A percentile compares a stretch with the other conserved stretches of the same genome.
phyloP scores from a whole-genome alignment of 1,284 basidiomycete species.

The Rhodotorula sp. region DNA sequence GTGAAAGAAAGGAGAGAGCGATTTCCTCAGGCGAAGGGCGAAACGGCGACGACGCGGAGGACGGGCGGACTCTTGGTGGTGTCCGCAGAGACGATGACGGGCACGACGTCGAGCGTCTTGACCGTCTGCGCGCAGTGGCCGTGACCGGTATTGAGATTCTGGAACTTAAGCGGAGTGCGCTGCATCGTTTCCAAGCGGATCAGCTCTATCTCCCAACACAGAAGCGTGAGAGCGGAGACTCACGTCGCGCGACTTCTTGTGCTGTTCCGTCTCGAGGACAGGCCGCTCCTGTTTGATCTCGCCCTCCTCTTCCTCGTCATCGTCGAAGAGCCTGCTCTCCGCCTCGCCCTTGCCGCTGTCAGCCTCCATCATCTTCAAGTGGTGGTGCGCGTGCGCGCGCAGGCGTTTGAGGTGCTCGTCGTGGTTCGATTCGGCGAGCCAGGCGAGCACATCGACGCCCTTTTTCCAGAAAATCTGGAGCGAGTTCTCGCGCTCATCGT shows the following conservation, averaged over 20 bases:
- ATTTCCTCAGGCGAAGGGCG: conserved; percentile 7
- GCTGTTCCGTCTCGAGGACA: conserved; percentile 64
- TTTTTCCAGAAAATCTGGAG: conserved; percentile 72
- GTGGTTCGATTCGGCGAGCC: conserved; percentile 82
- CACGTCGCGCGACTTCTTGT: conserved; percentile 61
- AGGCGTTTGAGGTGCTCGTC: conserved; percentile 55
- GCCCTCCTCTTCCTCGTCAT: conserved; percentile 66
- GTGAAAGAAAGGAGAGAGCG: too few relatives aligned
- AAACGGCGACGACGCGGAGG: conserved; percentile 55
- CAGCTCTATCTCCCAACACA: too few relatives aligned
- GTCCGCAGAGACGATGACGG: conserved; percentile 91
- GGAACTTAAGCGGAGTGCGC: conserved; percentile 63
- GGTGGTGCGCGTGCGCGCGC: conserved; percentile 65
- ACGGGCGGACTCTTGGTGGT: conserved; percentile 91
- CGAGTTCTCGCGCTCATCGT: conserved; percentile 85
- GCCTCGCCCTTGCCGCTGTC: conserved; percentile 79
- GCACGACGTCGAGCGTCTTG: conserved; percentile 70
- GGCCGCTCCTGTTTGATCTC: conserved; percentile 45
- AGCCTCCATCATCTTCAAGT: conserved; percentile 88
- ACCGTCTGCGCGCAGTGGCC: conserved; percentile 93
- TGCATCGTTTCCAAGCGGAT: background rate
- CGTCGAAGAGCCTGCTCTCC: conserved; percentile 82
- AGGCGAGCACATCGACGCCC: conserved; percentile 76
- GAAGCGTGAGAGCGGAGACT: background rate
- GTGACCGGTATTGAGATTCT: conserved; percentile 69